Evolutionary conservation across 2,329 filamentous ascomycete genomes (phyloP), one percentile per base, ranked within the genome.

Genomic region (Colletotrichum sp.): DNA sequence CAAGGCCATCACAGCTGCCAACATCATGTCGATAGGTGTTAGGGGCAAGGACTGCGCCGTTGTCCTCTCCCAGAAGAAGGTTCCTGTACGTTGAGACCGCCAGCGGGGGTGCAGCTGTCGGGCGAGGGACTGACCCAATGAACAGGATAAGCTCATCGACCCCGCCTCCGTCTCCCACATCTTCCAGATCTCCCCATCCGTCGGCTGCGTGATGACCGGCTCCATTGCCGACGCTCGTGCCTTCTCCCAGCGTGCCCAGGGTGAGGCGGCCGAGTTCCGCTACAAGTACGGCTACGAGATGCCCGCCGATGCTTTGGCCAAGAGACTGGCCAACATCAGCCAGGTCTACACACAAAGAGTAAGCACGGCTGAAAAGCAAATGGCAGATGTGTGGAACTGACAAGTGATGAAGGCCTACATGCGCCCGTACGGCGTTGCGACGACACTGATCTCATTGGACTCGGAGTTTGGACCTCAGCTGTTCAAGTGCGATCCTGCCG

Each of bases 261-360:
- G 95, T 81, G 97, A 99, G 88, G 97, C 97, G 80, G 96, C 96
- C 74, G 96, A 99, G 85, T 99, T 99, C 89, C 93, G 93, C 87
- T 99, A 99, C 93, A 98, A 98, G 89, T 98, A 93, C 85, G 97
- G 97, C 83, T 99, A 99, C 87, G 97, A 99, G 90, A 99, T 99
- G 97, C 97, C 97, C 76, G 98, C 96, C 85, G 97, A 99, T 87
- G 97, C 96, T 68, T 88, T 99, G 82, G 95, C 97, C 79, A 99
- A 99, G 92, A 92, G 97, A 84, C 89, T 99, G 87, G 97, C 97
- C 85, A 99, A 99, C 88, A 98, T 99, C 89, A 98, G 95, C 87
- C 97, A 99, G 88, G 97, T 99, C 79, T 99, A 99, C 88, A 99
- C 97, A 81, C 97, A 99, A 89, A 91, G 96, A 86, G 97, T 99